These are phyloP conservation scores for Sedum album DNA, from an alignment of 164 flowering plant species.

Conservation along the genomic window DNA sequence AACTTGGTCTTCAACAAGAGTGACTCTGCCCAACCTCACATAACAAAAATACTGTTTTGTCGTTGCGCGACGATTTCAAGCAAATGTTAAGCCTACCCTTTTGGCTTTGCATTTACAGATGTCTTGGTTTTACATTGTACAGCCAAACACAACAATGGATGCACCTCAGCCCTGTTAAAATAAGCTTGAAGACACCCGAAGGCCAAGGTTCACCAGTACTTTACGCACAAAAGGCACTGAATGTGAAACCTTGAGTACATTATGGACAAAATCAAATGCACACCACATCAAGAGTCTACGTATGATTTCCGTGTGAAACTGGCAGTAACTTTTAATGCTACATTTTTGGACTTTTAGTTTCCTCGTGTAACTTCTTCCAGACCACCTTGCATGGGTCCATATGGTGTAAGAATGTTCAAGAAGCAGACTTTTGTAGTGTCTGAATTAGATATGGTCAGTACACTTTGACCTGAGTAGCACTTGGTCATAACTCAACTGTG, in stretches of 20 bases:
- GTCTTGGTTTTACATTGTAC: no score
- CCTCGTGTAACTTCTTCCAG: background rate
- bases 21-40: no score
- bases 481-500: slow-evolving; percentile 12
- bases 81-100: no score
- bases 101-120: no score
- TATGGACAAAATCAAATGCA: background rate
- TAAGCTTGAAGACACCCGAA: no score
- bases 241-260: background rate
- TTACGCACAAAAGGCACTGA: background rate
- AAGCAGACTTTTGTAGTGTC: background rate
- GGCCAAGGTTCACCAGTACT: no score
- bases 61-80: no score
- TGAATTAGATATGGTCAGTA: background rate
- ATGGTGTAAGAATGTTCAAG: background rate
- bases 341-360: background rate
- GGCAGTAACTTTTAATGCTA: background rate
- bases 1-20: no score
- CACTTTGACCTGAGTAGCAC: background rate
- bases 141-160: no score
- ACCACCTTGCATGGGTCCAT: background rate
- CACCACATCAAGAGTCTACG: background rate
- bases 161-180: no score
- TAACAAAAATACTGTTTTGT: no score
- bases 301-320: background rate